Evolutionary conservation across 306 rosid genomes (phyloP).

Genomic region (Quercus aquifolioides): DNA sequence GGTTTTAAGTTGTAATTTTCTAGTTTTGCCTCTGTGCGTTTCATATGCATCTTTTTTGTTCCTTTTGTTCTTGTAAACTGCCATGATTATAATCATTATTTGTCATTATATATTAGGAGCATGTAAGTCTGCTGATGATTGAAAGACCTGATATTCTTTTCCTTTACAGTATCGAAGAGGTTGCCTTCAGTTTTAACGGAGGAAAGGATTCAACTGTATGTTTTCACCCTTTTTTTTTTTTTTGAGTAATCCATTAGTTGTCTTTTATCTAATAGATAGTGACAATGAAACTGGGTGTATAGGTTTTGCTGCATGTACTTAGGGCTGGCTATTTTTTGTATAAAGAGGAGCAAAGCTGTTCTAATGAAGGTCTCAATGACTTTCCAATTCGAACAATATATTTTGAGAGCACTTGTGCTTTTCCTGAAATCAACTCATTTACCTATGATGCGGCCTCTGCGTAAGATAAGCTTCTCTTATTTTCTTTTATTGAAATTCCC

Average conservation of each 20-base stretch:
- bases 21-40: background rate
- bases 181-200: constrained; percentile 94
- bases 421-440: constrained; percentile 82
- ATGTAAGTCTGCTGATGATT: constrained; percentile 18
- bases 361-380: constrained; percentile 45
- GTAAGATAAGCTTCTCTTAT: constrained; percentile 50
- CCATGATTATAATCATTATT: background rate
- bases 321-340: constrained; percentile 91
- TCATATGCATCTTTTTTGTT: background rate
- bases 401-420: constrained; percentile 77
- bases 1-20: background rate
- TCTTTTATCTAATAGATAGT: constrained; percentile 17
- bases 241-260: constrained; percentile 2
- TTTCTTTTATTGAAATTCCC: background rate
- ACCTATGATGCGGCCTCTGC: constrained; percentile 65
- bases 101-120: background rate
- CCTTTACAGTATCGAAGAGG: constrained; percentile 72
- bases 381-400: constrained; percentile 87
- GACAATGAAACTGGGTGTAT: constrained; percentile 31
- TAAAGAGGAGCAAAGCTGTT: constrained; percentile 54
- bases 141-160: constrained; percentile 21
- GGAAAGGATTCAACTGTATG: constrained; percentile 98
- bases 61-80: background rate
- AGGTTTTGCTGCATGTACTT: constrained; percentile 92
- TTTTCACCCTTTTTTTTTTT: constrained; percentile 17